Percentiles rank a stretch among this genome's conserved stretches.
phyloP scores from a whole-genome alignment of 768 basidiomycete species.

The Kondoa malvinella region DNA sequence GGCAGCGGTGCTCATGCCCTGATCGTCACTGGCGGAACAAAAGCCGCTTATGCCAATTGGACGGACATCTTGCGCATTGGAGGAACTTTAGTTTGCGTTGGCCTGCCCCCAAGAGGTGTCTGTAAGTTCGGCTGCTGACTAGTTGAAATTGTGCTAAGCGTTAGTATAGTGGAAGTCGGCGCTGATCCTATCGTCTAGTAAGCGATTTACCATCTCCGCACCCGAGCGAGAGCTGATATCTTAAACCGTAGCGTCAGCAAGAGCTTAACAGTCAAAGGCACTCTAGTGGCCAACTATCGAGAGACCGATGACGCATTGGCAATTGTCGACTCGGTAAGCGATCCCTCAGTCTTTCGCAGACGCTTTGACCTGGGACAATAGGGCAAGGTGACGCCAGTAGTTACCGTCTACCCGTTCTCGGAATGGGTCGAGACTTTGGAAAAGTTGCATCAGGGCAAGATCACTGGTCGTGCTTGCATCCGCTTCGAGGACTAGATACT shows the following conservation, averaged over 20 bases:
- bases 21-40: conserved; percentile 31
- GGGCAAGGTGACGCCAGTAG: conserved; percentile 51
- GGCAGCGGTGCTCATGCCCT: conserved; percentile 48
- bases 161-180: conserved; percentile 30
- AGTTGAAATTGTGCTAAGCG: too few relatives aligned
- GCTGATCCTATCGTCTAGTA: conserved; percentile 34
- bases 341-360: neutral
- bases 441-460: conserved; percentile 3
- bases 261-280: conserved; percentile 28
- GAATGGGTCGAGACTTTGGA: conserved; percentile 39
- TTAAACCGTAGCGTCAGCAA: conserved; percentile 26
- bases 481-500: too few relatives aligned
- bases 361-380: neutral
- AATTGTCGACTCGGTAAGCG: conserved; percentile 41
- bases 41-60: conserved; percentile 36
- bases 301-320: conserved; percentile 60
- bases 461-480: neutral
- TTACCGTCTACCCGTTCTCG: conserved; percentile 36
- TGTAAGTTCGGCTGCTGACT: too few relatives aligned
- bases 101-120: conserved; percentile 42
- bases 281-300: conserved; percentile 47
- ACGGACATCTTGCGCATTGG: conserved; percentile 52
- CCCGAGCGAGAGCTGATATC: neutral
- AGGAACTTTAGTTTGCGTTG: conserved; percentile 57
- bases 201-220: neutral